A percentile compares a stretch with the other conserved stretches of the same genome.
Conservation (phyloP, 1,284 basidiomycete species). For the Moesziomyces sp. region DNA sequence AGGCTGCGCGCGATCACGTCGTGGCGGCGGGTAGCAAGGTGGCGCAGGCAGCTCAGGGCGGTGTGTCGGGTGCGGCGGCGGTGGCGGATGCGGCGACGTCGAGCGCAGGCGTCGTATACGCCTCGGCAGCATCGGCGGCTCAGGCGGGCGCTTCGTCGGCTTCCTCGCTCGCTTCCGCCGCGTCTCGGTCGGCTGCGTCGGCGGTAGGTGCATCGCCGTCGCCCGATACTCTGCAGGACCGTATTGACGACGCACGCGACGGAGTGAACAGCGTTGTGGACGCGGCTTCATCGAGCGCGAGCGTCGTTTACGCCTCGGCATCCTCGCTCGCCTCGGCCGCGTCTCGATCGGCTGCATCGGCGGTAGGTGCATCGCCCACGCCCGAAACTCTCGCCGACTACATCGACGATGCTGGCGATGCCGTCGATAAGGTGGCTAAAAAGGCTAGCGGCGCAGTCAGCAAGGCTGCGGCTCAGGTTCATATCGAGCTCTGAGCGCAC, state of each 20-base stretch:
- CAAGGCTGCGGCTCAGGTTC: conserved; percentile 11
- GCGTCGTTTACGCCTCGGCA: neutral
- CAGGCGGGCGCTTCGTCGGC: conserved; percentile 2
- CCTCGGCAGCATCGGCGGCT: neutral
- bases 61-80: too few relatives aligned
- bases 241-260: conserved; percentile 6
- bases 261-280: neutral
- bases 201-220: conserved; percentile 17
- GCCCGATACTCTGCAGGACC: conserved; percentile 26
- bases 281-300: neutral
- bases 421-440: neutral
- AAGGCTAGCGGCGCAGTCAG: too few relatives aligned
- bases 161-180: neutral
- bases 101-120: too few relatives aligned
- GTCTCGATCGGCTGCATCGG: conserved; percentile 1
- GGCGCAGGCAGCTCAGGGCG: too few relatives aligned
- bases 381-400: conserved; percentile 31
- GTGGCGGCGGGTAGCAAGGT: too few relatives aligned
- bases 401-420: conserved; percentile 24
- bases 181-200: conserved; percentile 5
- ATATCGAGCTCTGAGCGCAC: conserved; percentile 20
- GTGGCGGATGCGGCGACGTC: too few relatives aligned
- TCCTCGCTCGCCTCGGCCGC: neutral
- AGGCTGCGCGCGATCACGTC: too few relatives aligned
- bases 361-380: conserved; percentile 17